Base-by-base conservation (phyloP, 2,329 filamentous ascomycete genomes). In the Aspergillus tanneri region DNA sequence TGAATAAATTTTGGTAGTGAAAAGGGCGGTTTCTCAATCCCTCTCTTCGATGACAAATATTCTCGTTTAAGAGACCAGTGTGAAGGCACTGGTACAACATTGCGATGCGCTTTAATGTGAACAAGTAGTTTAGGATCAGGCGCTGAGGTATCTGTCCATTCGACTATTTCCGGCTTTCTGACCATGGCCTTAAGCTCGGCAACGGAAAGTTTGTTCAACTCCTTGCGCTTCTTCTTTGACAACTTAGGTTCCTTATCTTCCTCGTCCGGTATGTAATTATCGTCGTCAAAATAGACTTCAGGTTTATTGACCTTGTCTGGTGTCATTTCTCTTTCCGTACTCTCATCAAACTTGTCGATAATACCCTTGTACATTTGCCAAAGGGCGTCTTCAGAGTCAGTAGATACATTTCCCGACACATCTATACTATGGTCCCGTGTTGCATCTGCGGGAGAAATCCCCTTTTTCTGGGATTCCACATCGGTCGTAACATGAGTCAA, bases 21-120 rank as follows among this genome's bases (percentile, higher is more conserved):
- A 69, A 97, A 99, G 0, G 91, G 85, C 0, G 92, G 82, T 72
- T 99, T 99, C 71, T 99, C 93, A 51, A 99, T 89, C 72, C 93
- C 93, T 51, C 93, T 83, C 72, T 99, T 99, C 36, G 91, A 96
- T 1, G 92, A 97, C 3, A 99, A 78, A 65, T 99, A 99, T 68
- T 99, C 93, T 57, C 93, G 84, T 76, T 99, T 99, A 47, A 99
- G 76, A 0, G 89, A 90, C 93, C 93, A 99, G 68, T 99, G 93
- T 4, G 80, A 78, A 2, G 93, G 93, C 1, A 99, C 93, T 1
- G 93, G 93, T 1, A 99, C 91, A 21, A 96, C 88, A 66, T 99
- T 99, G 58, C 91, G 85, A 67, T 95, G 88, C 3, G 89, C 87
- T 71, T 97, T 99, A 76, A 99, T 91, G 64, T 95, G 88, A 21